phyloP scores from a whole-genome alignment of 768 basidiomycete species.

The Boletales sp. region DNA sequence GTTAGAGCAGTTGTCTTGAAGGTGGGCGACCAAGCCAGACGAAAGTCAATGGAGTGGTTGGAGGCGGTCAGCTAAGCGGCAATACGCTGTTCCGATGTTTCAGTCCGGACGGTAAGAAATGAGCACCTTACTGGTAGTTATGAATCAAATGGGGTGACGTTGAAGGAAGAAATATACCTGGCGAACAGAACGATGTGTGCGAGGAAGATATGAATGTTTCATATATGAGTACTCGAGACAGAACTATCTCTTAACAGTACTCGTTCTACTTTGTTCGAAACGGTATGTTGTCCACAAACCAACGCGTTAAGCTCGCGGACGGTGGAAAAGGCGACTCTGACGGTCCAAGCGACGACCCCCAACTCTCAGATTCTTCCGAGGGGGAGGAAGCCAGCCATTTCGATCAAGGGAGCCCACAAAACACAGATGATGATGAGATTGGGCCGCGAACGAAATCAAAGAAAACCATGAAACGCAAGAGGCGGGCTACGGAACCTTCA shows the following conservation, averaged over 20 bases:
- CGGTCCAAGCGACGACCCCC: slow-evolving; percentile 4
- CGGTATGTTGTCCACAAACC: slow-evolving; percentile 53
- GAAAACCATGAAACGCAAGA: slow-evolving; percentile 80
- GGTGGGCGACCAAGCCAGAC: slow-evolving; percentile 4
- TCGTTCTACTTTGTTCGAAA: slow-evolving; percentile 1
- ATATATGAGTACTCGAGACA: neutral
- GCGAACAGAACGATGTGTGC: neutral
- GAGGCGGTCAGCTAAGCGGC: slow-evolving; percentile 3
- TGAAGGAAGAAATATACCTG: neutral
- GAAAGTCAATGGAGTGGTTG: slow-evolving; percentile 2
- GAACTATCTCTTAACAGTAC: neutral
- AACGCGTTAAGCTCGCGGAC: slow-evolving; percentile 47
- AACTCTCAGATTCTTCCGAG: slow-evolving; percentile 11
- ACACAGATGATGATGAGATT: slow-evolving; percentile 61
- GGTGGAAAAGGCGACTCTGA: slow-evolving; percentile 12
- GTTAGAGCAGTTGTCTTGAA: slow-evolving; percentile 3
- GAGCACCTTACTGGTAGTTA: slow-evolving; percentile 5
- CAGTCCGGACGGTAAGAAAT: slow-evolving; percentile 17
- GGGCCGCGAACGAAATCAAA: slow-evolving; percentile 62
- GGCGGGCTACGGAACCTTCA: slow-evolving; percentile 69
- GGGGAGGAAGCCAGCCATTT: slow-evolving; percentile 2
- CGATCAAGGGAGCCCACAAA: slow-evolving; percentile 30
- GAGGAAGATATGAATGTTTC: slow-evolving; percentile 4
- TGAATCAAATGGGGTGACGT: slow-evolving; percentile 2
- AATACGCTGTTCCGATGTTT: slow-evolving; percentile 8